These are phyloP conservation scores for Daldinia decipiens DNA, from an alignment of 495 filamentous ascomycete species.

Conservation along the genomic window DNA sequence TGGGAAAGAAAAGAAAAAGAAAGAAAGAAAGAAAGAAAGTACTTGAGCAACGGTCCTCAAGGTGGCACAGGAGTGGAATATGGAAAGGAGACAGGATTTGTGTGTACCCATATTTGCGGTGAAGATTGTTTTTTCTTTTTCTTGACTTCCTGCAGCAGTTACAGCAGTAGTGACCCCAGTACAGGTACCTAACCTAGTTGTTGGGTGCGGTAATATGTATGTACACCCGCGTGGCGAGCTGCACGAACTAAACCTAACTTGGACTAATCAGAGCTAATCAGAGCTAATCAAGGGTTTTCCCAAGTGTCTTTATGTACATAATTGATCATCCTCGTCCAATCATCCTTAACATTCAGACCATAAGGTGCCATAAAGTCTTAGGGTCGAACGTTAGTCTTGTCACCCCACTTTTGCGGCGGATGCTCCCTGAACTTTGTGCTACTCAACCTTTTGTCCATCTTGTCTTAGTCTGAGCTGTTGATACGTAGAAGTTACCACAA, in stretches of 20 bases:
- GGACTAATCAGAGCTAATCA: conserved; percentile 19
- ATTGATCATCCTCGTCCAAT: conserved; percentile 38
- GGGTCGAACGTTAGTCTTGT: conserved; percentile 36
- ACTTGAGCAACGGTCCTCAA: conserved; percentile 12
- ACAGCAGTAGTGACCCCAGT: too few species aligned
- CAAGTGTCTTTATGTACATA: conserved; percentile 20
- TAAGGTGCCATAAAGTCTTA: conserved; percentile 10
- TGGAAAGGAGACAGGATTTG: conserved; percentile 33
- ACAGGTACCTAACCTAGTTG: too few species aligned
- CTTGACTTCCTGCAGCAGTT: too few species aligned
- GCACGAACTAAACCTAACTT: conserved; percentile 21
- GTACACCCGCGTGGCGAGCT: conserved; percentile 2
- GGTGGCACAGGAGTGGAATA: conserved; percentile 21
- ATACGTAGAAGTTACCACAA: neutral
- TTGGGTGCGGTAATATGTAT: conserved; percentile 22
- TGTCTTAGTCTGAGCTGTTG: neutral
- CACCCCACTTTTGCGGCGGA: conserved; percentile 27
- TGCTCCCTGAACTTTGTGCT: conserved; percentile 26
- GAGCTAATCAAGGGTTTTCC: conserved; percentile 14
- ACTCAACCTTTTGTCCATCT: neutral
- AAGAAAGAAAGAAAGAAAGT: conserved; percentile 3
- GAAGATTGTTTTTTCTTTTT: conserved; percentile 22
- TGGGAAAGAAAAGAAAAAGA: conserved; percentile 1
- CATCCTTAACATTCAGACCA: conserved; percentile 18
- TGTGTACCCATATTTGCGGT: conserved; percentile 43